Evolutionary conservation across 2,329 filamentous ascomycete species (phyloP), one percentile per base, ranked within the genome.

Genomic region (Escovopsis sp.): DNA sequence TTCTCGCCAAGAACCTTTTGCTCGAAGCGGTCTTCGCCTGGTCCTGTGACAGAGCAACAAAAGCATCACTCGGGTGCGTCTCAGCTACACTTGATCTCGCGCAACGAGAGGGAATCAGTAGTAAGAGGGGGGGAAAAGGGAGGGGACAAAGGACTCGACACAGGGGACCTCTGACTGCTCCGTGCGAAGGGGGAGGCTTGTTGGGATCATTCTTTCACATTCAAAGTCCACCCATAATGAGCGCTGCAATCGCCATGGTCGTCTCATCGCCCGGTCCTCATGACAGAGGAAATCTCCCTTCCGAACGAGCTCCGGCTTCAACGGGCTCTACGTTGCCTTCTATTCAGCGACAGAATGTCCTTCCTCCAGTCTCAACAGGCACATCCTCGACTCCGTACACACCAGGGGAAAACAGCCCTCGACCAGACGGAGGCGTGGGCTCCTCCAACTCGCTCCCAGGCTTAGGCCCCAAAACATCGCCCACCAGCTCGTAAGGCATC

Each of bases 171-270:
- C 11, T 32, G 28, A 32, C 11, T 32, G 28, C 28, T 32, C 28
- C 11, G 28, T 32, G 28, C 28, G 28, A 32, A 11, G 28, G 28
- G 28, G 28, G 11, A 23, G 10, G 39, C 36, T 4, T 15, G 15
- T 23, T 23, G 23, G 23, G 23, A 43, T 19, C n/a, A 38, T 12
- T 33, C 23, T 36, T 11, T 34, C 18, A 38, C n/a, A 38, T 9
- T n/a, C 26, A 23, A 9, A 38, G 11, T 3, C 8, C 35, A 26
- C 50, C 54, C 59, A 78, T 53, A 59, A 81, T 81, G 77, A 80
- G 75, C 67, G 69, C 77, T 59, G 75, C 74, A 61, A 72, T 80
- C 58, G 74, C 76, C 55, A 80, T 80, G 77, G 76, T 80, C 76
- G 76, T 73, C 57, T 75, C 76, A 51, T 80, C 77, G 59, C 77